These are phyloP conservation scores for Erythrobasidium yunnanense DNA, from an alignment of 768 basidiomycete genomes.

Conservation along the genomic window DNA sequence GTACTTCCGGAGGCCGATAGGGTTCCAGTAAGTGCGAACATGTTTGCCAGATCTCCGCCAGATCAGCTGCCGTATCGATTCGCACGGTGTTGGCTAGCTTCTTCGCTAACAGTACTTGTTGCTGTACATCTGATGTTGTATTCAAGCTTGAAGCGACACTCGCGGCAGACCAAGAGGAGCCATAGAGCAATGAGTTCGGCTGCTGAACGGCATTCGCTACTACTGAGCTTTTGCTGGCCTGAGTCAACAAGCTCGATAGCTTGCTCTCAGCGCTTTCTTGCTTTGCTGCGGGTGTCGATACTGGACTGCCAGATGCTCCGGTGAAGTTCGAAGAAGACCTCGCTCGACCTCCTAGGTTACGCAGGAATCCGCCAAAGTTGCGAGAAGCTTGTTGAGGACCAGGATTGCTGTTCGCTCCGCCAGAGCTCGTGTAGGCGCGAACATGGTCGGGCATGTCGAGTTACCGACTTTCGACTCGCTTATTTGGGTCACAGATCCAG, in stretches of 20 bases:
- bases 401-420: background rate
- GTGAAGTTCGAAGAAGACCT: background rate
- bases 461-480: no score
- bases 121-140: background rate
- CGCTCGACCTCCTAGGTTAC: background rate
- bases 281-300: conserved; percentile 13
- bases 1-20: background rate
- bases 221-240: background rate
- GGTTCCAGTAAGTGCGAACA: background rate
- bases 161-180: background rate
- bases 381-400: background rate
- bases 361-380: background rate
- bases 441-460: background rate
- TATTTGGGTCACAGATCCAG: no score
- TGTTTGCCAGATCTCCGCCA: background rate
- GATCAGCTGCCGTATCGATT: conserved; percentile 6
- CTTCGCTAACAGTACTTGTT: background rate
- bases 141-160: background rate
- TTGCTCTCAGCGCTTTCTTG: conserved; percentile 3
- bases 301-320: background rate
- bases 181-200: background rate
- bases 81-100: conserved; percentile 8
- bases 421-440: background rate
- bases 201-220: background rate
- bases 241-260: conserved; percentile 21